These are phyloP conservation scores for Schizothecium vesticola DNA, from an alignment of 495 filamentous ascomycete genomes.

Conservation along the genomic window DNA sequence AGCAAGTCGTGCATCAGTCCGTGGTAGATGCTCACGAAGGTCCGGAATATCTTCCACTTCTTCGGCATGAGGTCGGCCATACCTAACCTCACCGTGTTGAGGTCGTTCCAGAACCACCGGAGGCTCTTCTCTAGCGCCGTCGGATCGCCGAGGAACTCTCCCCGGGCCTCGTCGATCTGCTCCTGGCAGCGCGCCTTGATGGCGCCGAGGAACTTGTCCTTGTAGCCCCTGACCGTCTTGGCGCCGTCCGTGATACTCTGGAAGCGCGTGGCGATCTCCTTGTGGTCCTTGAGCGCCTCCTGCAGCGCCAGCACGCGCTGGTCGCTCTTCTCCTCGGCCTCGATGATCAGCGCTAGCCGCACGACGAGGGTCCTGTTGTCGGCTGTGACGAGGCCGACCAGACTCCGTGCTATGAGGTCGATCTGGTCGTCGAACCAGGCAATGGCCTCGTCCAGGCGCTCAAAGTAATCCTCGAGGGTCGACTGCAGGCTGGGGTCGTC, in stretches of 20 bases:
- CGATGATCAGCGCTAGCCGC: conserved; percentile 80
- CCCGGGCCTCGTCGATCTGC: conserved; percentile 68
- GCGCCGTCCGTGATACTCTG: conserved; percentile 90
- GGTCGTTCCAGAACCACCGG: conserved; percentile 95
- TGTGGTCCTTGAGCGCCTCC: conserved; percentile 90
- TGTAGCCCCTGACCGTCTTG: conserved; percentile 90
- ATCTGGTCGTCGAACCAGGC: conserved; percentile 95
- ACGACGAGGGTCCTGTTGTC: conserved; percentile 88
- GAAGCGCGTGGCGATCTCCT: conserved; percentile 86
- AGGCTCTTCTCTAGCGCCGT: conserved; percentile 77
- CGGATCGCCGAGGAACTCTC: conserved; percentile 75
- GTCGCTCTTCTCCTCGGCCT: conserved; percentile 94
- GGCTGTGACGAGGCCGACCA: conserved; percentile 77
- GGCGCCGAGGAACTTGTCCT: conserved; percentile 83
- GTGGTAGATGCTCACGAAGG: conserved; percentile 86
- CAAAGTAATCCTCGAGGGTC: conserved; percentile 84
- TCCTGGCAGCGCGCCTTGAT: conserved; percentile 67
- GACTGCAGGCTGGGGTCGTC: conserved; percentile 66
- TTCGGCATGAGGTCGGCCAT: conserved; percentile 88
- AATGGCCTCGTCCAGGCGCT: conserved; percentile 77
- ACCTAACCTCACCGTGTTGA: conserved; percentile 83
- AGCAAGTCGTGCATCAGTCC: conserved; percentile 91
- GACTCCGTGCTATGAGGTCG: conserved; percentile 76
- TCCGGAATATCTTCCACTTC: conserved; percentile 94
- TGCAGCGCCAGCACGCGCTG: conserved; percentile 83